Evolutionary conservation across 371 early-diverging fungal genomes (phyloP).

Genomic region (Lichtheimia hyalospora): DNA sequence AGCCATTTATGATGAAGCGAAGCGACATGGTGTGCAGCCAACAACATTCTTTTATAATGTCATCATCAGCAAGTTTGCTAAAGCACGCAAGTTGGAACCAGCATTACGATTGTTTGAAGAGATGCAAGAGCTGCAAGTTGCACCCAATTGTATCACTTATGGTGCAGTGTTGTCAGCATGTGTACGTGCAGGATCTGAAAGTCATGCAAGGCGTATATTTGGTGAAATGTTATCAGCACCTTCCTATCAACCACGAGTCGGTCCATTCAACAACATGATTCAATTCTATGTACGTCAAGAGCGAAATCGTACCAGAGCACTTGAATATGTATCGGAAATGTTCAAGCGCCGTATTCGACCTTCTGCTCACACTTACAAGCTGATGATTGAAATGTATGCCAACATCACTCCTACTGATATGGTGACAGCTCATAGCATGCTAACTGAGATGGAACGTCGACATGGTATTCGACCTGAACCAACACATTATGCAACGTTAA

Average conservation of each 20-base stretch:
- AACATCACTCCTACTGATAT: constrained; percentile 63
- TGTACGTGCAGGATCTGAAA: constrained; percentile 61
- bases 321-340: constrained; percentile 55
- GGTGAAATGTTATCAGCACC: constrained; percentile 54
- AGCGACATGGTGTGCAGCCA: constrained; percentile 57
- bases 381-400: constrained; percentile 62
- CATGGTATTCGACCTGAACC: constrained; percentile 50
- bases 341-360: constrained; percentile 52
- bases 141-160: constrained; percentile 61
- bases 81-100: constrained; percentile 61
- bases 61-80: constrained; percentile 62
- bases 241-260: constrained; percentile 58
- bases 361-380: constrained; percentile 62
- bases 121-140: constrained; percentile 52
- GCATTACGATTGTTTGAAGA: constrained; percentile 61
- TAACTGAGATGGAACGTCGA: constrained; percentile 49
- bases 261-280: constrained; percentile 67
- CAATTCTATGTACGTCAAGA: constrained; percentile 65
- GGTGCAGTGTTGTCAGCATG: constrained; percentile 66
- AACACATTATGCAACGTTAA: constrained; percentile 61
- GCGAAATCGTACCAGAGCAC: constrained; percentile 51
- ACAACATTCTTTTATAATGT: constrained; percentile 69
- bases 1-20: constrained; percentile 62
- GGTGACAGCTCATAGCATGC: constrained; percentile 56
- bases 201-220: constrained; percentile 49